Evolutionary conservation across 2,329 filamentous ascomycete species (phyloP).

Genomic region (Nectriaceae sp.): DNA sequence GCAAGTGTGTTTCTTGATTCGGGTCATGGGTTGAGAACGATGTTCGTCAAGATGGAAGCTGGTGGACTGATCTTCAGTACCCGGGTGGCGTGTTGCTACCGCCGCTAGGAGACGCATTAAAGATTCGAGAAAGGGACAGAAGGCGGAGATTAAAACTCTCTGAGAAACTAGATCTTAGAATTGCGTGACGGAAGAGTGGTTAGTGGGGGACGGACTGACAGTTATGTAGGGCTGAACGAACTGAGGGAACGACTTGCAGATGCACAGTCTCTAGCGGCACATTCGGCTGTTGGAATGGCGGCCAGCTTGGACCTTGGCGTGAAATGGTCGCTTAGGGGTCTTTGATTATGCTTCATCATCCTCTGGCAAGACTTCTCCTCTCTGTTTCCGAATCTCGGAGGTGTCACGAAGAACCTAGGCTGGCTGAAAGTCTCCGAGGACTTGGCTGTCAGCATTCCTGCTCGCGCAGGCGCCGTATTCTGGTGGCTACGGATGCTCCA

Average conservation of each 20-base stretch:
- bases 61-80: neutral
- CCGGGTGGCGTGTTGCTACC: neutral
- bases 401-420: neutral
- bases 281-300: slow-evolving; percentile 20
- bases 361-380: neutral
- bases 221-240: slow-evolving; percentile 24
- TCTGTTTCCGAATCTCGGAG: neutral
- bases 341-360: neutral
- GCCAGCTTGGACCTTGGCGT: slow-evolving; percentile 3
- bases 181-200: neutral
- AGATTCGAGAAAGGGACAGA: neutral
- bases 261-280: slow-evolving; percentile 19
- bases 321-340: slow-evolving; percentile 2
- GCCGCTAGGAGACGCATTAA: neutral
- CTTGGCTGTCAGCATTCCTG: slow-evolving; percentile 12
- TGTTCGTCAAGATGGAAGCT: neutral
- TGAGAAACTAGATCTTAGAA: neutral
- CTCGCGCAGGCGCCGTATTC: slow-evolving; percentile 17
- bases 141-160: neutral
- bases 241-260: slow-evolving; percentile 18
- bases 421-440: slow-evolving; percentile 8
- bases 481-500: slow-evolving; percentile 20
- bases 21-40: neutral
- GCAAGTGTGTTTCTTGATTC: slow-evolving; percentile 1
- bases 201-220: slow-evolving; percentile 8